phyloP scores from a whole-genome alignment of 2,329 filamentous ascomycete genomes.

The Ophiostoma pallidulum region DNA sequence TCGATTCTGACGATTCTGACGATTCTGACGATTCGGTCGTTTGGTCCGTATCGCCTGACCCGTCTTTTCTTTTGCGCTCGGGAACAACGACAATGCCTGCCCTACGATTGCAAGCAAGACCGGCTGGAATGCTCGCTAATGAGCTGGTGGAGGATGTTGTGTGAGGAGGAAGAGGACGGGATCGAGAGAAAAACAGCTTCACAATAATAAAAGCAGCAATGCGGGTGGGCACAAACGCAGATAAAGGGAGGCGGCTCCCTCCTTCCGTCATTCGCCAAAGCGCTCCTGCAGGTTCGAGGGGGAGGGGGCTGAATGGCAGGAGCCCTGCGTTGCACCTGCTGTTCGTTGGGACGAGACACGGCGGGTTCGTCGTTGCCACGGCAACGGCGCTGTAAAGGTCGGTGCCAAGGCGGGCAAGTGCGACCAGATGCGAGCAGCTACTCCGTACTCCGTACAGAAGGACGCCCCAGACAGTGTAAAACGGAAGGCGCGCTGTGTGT shows the following conservation, averaged over 20 bases:
- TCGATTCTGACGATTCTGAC: neutral
- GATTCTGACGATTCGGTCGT: neutral
- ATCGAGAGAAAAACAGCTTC: neutral
- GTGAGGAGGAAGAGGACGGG: neutral
- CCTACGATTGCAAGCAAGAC: neutral
- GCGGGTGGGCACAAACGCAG: neutral
- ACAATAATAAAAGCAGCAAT: too few relatives aligned
- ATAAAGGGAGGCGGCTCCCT: too few relatives aligned
- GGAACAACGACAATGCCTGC: neutral
- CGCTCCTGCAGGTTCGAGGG: neutral
- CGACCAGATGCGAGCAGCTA: neutral
- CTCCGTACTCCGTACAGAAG: neutral
- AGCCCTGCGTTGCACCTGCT: neutral
- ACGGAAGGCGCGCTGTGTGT: neutral
- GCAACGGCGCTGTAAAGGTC: conserved; percentile 4
- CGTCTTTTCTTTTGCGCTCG: neutral
- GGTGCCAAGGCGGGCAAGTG: conserved; percentile 2
- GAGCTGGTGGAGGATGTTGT: neutral
- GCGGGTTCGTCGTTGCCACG: conserved; percentile 1
- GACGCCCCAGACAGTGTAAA: neutral
- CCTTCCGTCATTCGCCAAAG: too few relatives aligned
- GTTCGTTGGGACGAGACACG: conserved; percentile 7
- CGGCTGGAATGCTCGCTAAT: conserved; percentile 1
- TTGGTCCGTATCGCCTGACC: neutral
- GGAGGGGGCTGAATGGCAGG: neutral